These are phyloP conservation scores for Penicillium egyptiacum DNA, from an alignment of 495 filamentous ascomycete species.

Conservation along the genomic window DNA sequence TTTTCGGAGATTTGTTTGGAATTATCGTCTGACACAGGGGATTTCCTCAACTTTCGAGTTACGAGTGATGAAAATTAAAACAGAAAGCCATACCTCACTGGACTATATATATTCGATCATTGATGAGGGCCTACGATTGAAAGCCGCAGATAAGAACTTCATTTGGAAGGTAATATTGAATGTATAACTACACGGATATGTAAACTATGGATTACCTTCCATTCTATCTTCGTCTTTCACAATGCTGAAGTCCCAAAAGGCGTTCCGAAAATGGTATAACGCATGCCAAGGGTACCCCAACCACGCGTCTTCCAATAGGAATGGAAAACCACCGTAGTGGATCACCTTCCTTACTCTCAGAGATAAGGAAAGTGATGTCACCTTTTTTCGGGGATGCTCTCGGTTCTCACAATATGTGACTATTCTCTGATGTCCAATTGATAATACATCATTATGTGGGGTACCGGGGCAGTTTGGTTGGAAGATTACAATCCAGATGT, in stretches of 20 bases:
- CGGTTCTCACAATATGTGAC: no score
- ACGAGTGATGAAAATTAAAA: background rate
- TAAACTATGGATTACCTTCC: background rate
- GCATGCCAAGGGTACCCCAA: background rate
- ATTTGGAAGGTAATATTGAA: background rate
- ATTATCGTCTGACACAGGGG: background rate
- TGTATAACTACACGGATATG: background rate
- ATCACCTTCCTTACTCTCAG: slow-evolving; percentile 1
- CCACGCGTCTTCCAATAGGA: background rate
- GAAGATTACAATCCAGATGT: no score
- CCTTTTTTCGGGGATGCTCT: background rate
- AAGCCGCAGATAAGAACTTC: background rate
- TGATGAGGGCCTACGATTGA: no score
- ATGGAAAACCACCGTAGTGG: background rate
- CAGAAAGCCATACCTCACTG: background rate
- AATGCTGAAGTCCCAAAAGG: background rate
- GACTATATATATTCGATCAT: no score
- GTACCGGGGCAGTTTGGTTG: no score
- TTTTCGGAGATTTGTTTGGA: background rate
- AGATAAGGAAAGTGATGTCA: background rate
- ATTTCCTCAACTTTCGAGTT: background rate
- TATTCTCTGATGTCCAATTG: no score
- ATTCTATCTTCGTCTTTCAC: background rate
- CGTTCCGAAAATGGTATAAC: background rate
- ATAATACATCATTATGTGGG: no score